Percentiles rank a stretch among this genome's conserved stretches.
These are phyloP conservation scores for Globisporangium cederbergense DNA, from an alignment of 352 stramenopile genomes.

Conservation along the genomic window DNA sequence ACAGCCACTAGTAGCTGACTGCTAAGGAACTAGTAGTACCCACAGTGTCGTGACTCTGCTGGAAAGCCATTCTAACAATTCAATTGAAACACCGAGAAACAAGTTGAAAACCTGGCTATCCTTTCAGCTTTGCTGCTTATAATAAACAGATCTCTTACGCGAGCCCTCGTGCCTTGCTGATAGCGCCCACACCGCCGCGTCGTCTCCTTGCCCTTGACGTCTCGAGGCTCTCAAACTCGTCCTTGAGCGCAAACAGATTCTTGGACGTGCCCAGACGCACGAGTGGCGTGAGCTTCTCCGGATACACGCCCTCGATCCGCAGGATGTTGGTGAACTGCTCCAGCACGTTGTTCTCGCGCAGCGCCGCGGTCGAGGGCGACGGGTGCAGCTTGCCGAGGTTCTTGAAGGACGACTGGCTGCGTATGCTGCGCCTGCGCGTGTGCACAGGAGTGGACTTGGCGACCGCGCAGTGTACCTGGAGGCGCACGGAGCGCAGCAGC, in stretches of 20 bases:
- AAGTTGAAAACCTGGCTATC: background rate
- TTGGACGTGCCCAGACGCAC: conserved; percentile 55
- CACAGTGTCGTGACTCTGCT: background rate
- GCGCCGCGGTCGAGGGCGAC: conserved; percentile 31
- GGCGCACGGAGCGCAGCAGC: conserved; percentile 50
- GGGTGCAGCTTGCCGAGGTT: conserved; percentile 35
- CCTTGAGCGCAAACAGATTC: conserved; percentile 35
- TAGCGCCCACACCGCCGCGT: conserved; percentile 13
- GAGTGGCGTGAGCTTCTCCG: conserved; percentile 46
- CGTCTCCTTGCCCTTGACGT: conserved; percentile 13
- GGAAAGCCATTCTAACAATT: background rate
- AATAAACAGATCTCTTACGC: conserved; percentile 3
- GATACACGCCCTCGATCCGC: conserved; percentile 55
- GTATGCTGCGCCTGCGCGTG: conserved; percentile 27
- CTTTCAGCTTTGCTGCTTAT: no score
- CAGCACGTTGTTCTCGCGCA: conserved; percentile 60
- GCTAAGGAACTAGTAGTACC: background rate
- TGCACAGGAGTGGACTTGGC: conserved; percentile 43
- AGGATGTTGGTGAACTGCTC: conserved; percentile 62
- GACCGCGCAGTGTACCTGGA: conserved; percentile 59
- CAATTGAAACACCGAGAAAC: background rate
- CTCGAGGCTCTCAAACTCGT: conserved; percentile 21
- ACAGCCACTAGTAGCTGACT: background rate
- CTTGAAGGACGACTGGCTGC: conserved; percentile 30
- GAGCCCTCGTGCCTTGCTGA: conserved; percentile 16